phyloP scores from a whole-genome alignment of 1,284 basidiomycete species.

The Cryptococcus sp. region DNA sequence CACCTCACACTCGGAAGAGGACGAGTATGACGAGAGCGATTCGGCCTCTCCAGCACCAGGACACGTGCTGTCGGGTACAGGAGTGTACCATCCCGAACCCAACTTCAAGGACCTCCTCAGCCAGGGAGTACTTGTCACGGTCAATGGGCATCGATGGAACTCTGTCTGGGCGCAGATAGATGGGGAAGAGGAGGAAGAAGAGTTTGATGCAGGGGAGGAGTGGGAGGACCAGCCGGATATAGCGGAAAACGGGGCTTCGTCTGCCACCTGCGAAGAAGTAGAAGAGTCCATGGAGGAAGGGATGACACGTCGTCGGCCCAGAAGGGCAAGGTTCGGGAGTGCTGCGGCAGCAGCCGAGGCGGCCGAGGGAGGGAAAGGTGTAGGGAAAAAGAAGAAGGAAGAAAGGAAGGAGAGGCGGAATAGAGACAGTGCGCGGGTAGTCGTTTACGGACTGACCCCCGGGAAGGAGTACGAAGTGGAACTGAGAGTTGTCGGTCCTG shows the following conservation, averaged over 20 bases:
- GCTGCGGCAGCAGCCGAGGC: constrained; percentile 20
- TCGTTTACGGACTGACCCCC: constrained; percentile 47
- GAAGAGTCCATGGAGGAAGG: constrained; percentile 24
- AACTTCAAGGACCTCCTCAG: constrained; percentile 48
- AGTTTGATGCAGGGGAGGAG: too few relatives aligned
- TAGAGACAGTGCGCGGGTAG: constrained; percentile 46
- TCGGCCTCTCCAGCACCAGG: constrained; percentile 15
- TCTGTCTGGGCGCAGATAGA: constrained; percentile 49
- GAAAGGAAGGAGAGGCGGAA: constrained; percentile 23
- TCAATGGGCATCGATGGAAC: constrained; percentile 49
- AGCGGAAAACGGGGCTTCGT: background rate
- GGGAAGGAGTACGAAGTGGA: constrained; percentile 50
- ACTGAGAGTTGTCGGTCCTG: constrained; percentile 45
- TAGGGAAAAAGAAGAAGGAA: constrained; percentile 11
- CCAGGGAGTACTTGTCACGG: constrained; percentile 48
- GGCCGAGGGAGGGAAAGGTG: background rate
- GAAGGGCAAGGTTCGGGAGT: constrained; percentile 25
- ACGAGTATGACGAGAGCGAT: constrained; percentile 28
- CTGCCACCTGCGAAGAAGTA: constrained; percentile 8
- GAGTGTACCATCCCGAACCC: too few relatives aligned
- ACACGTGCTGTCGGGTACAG: too few relatives aligned
- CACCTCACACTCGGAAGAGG: constrained; percentile 17
- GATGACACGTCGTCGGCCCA: constrained; percentile 24
- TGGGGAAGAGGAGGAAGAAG: constrained; percentile 39
- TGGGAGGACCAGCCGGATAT: constrained; percentile 25